Base-by-base conservation (phyloP, 768 basidiomycete species). In the Brasilioporus rufonigricans region DNA sequence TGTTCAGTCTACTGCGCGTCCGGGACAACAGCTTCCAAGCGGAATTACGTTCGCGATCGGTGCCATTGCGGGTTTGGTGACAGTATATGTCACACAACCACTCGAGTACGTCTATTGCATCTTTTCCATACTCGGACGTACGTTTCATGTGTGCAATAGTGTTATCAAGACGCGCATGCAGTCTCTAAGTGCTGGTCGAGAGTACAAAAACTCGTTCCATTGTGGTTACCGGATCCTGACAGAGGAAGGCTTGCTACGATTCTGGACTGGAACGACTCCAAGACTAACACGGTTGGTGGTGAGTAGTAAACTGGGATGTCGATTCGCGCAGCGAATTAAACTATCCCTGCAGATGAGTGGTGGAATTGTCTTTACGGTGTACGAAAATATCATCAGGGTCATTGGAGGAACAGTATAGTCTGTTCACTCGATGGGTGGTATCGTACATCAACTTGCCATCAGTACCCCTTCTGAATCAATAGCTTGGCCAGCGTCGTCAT, bases 91-190 rank as follows among this genome's bases (percentile, higher is more conserved):
- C 32, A 91, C 89, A 0, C 91, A 91, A 83, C 89, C 91, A 5
- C 76, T 93, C 14, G 90, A 92, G 89, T 88, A 44, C 44, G 82
- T 76, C 9, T 23, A n/a, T n/a, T n/a, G n/a, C 26, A 39, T 53
- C 13, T 36, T 7, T 33, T 32, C 13, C 10, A n/a, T 43, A 13
- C 16, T 9, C 6, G n/a, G n/a, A n/a, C 23, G 19, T 32, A 29
- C 3, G 26, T 39, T 32, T 59, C 31, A 58, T 29, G 23, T 16
- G 53, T 56, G 43, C 14, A n/a, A 14, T 60, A 96, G 93, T 66
- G 94, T 98, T 29, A 84, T 98, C 73, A 99, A 98, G 74, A 98
- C 97, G 12, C 84, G 96, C 24, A 99, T 98, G 97, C 97, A 99
- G 71, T 87, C 92, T 6, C 78, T 99, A 11, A 81, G 83, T 52